Conservation (phyloP, 805 yeast genomes). For the Tetrapisispora arboricola region DNA sequence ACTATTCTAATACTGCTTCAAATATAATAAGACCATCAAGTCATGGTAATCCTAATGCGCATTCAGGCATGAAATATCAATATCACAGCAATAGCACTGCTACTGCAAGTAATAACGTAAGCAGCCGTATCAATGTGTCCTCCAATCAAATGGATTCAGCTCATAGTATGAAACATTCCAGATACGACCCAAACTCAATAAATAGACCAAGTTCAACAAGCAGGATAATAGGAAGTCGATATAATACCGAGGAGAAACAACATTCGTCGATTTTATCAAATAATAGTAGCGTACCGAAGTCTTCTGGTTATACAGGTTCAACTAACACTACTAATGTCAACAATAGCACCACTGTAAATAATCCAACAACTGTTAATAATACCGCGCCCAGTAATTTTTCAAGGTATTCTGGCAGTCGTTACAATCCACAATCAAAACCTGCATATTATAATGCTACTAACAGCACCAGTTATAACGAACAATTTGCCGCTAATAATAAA, state of each 20-base stretch:
- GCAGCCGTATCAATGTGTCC: conserved; percentile 5
- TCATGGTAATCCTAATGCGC: conserved; percentile 7
- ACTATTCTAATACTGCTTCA: conserved; percentile 19
- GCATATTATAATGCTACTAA: neutral
- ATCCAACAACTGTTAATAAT: neutral
- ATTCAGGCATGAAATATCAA: neutral
- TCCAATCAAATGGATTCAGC: neutral
- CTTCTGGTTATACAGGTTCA: neutral
- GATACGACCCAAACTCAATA: conserved; percentile 22
- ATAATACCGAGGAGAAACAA: conserved; percentile 17
- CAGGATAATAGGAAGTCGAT: conserved; percentile 17
- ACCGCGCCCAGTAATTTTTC: conserved; percentile 2
- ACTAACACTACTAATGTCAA: neutral
- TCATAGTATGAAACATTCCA: conserved; percentile 13
- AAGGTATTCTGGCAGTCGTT: conserved; percentile 17
- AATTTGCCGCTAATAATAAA: no score
- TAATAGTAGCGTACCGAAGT: neutral
- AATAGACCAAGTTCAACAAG: conserved; percentile 10
- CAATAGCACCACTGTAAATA: neutral
- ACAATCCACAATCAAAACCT: conserved; percentile 14
- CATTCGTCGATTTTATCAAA: neutral
- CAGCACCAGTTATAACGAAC: neutral
- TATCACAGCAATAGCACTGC: neutral
- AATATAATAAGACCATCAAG: conserved; percentile 15
- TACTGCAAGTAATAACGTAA: conserved; percentile 6